phyloP scores from a whole-genome alignment of 768 basidiomycete genomes.

The Lanmaoa pseudosensibilis region DNA sequence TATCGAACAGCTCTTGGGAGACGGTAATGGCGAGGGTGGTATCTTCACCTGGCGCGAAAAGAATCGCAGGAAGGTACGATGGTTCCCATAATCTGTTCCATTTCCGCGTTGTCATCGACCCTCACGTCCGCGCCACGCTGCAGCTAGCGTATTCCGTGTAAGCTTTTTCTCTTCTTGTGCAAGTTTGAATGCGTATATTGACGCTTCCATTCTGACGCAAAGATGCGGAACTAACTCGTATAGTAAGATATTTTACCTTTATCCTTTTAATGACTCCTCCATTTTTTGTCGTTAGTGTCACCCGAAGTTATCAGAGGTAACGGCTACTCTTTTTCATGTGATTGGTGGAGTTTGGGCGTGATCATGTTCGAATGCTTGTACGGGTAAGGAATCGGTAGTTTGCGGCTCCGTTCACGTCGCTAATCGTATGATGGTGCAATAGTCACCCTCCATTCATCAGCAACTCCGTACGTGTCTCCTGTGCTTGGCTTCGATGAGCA shows the following conservation, averaged over 20 bases:
- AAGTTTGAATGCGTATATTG: constrained; percentile 14
- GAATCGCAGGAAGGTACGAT: constrained; percentile 79
- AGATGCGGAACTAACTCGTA: constrained; percentile 87
- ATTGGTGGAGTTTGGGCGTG: constrained; percentile 98
- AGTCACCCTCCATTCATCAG: constrained; percentile 96
- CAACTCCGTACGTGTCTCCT: constrained; percentile 65
- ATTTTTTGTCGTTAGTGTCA: constrained; percentile 58
- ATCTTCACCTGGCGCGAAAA: constrained; percentile 96
- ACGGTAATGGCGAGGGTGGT: constrained; percentile 76
- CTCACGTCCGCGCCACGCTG: constrained; percentile 25
- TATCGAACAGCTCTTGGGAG: constrained; percentile 81
- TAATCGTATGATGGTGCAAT: constrained; percentile 20
- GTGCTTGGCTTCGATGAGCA: constrained; percentile 20
- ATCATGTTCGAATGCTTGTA: constrained; percentile 97
- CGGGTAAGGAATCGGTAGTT: constrained; percentile 55
- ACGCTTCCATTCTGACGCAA: constrained; percentile 35
- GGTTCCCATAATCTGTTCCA: constrained; percentile 31
- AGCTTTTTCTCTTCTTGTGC: constrained; percentile 35
- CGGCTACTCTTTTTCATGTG: constrained; percentile 92
- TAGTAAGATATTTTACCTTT: constrained; percentile 52
- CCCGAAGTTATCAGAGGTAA: constrained; percentile 89
- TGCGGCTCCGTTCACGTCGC: constrained; percentile 25
- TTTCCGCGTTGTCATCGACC: constrained; percentile 25
- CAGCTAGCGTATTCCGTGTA: constrained; percentile 90
- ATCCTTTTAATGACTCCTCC: constrained; percentile 28